Evolutionary conservation across 352 stramenopile genomes (phyloP), one percentile per base, ranked within the genome.

Genomic region (Lagenidium giganteum): DNA sequence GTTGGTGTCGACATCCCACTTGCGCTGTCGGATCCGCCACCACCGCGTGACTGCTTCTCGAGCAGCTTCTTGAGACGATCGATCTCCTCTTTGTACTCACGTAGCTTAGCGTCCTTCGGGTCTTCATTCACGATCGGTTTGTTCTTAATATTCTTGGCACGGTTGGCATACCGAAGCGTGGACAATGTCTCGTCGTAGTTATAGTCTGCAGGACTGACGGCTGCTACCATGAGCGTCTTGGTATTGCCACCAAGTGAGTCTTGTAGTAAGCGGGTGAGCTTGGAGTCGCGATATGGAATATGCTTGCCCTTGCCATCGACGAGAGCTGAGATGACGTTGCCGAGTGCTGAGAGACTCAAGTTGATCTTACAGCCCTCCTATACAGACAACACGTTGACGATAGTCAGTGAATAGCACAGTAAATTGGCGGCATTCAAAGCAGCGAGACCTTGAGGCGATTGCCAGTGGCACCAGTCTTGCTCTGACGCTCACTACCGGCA

Each of bases 81-180:
- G 23, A 97, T 95, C 39, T 96, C 80, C 25, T 87, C 76, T 31
- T 95, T 95, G 55, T 96, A 93, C 51, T 93, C 82, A 16, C 83
- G 68, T 27, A 97, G 54, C 59, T 95, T 92, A n/a, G 84, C 79
- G 45, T 93, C 84, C 48, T 95, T 95, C 0, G 90, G 89, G 44
- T 98, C 95, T 36, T 98, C 84, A 65, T 98, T 98, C 43, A 97
- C 79, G 1, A 91, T 86, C 4, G 94, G 92, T 36, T 96, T 96
- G 76, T 98, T 98, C 57, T 97, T 96, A 55, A 99, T 98, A 53
- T 98, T 98, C 44, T 97, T 91, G 25, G 96, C 95, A 1, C 95
- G 84, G 48, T 98, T 97, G 1, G 96, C 96, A 47, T 98, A 99
- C 26, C 93, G 85, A 24, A 99, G 62, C 32, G 96, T 98, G 25